phyloP scores from a whole-genome alignment of 208 protist genomes.

The Trichomonas tenax region DNA sequence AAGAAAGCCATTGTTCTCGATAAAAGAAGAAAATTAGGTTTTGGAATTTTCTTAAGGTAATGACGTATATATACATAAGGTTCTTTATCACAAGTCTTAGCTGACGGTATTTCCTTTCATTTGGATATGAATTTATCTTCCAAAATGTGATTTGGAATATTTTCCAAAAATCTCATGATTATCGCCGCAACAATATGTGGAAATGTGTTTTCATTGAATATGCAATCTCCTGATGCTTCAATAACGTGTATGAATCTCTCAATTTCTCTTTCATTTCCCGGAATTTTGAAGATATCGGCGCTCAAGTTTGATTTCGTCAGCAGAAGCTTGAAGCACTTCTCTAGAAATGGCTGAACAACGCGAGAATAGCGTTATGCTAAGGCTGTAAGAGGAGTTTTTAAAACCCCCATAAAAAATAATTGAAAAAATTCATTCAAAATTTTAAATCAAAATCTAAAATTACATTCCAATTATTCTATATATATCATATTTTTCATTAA shows the following conservation, averaged over 20 bases:
- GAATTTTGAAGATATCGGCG: neutral
- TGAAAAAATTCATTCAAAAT: too few relatives aligned
- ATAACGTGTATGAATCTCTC: neutral
- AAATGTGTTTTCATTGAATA: neutral
- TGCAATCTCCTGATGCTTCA: neutral
- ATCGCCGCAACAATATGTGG: neutral
- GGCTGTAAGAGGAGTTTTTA: neutral
- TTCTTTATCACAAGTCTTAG: neutral
- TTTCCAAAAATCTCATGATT: neutral
- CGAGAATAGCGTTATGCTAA: neutral
- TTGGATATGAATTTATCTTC: neutral
- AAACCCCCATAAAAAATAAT: neutral
- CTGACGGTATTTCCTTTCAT: neutral
- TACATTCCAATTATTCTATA: too few relatives aligned
- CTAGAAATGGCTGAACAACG: neutral
- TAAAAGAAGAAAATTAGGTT: neutral
- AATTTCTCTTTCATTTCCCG: neutral
- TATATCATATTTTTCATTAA: too few relatives aligned
- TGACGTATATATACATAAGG: neutral
- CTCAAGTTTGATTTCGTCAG: neutral
- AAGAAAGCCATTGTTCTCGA: neutral
- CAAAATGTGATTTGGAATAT: neutral
- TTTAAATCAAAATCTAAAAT: too few relatives aligned
- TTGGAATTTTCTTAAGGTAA: neutral
- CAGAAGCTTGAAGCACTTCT: neutral